These are phyloP conservation scores for Nectriaceae sp. DNA, from an alignment of 2,329 filamentous ascomycete genomes.

Conservation along the genomic window DNA sequence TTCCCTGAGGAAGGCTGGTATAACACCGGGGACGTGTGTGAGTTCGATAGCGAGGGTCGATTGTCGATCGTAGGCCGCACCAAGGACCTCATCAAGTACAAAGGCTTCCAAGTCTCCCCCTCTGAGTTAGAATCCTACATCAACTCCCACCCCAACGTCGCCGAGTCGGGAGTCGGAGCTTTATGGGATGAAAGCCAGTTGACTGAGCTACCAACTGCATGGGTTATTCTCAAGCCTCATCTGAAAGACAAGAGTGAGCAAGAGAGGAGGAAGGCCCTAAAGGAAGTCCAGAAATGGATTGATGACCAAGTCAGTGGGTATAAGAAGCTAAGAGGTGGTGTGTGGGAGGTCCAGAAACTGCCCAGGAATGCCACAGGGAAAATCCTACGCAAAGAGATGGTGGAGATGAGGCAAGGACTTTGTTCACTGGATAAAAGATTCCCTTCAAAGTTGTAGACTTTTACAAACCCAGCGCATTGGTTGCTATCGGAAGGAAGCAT, in stretches of 20 bases:
- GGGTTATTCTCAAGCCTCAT: conserved; percentile 35
- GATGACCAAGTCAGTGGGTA: conserved; percentile 42
- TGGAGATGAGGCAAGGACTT: conserved; percentile 30
- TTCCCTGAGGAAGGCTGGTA: conserved; percentile 44
- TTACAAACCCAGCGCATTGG: too few relatives aligned
- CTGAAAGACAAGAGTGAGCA: conserved; percentile 10
- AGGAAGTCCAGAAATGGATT: conserved; percentile 32
- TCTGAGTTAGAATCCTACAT: conserved; percentile 38
- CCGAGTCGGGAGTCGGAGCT: conserved; percentile 37
- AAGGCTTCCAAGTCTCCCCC: conserved; percentile 43
- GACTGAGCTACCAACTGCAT: conserved; percentile 41
- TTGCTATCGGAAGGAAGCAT: too few relatives aligned
- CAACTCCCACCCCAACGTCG: conserved; percentile 38
- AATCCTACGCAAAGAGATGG: conserved; percentile 36
- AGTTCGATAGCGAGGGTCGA: conserved; percentile 32
- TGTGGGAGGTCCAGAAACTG: conserved; percentile 34
- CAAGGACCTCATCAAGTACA: conserved; percentile 46
- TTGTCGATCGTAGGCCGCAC: conserved; percentile 40
- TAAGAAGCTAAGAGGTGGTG: conserved; percentile 42
- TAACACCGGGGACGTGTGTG: conserved; percentile 48
- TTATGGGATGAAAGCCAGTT: conserved; percentile 39
- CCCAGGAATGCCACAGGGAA: conserved; percentile 41
- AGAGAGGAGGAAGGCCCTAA: conserved; percentile 23
- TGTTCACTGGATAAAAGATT: conserved; percentile 30
- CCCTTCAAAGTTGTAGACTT: conserved; percentile 16